phyloP scores from a whole-genome alignment of 108 stramenopile species.

The Epithemia pelagica region DNA sequence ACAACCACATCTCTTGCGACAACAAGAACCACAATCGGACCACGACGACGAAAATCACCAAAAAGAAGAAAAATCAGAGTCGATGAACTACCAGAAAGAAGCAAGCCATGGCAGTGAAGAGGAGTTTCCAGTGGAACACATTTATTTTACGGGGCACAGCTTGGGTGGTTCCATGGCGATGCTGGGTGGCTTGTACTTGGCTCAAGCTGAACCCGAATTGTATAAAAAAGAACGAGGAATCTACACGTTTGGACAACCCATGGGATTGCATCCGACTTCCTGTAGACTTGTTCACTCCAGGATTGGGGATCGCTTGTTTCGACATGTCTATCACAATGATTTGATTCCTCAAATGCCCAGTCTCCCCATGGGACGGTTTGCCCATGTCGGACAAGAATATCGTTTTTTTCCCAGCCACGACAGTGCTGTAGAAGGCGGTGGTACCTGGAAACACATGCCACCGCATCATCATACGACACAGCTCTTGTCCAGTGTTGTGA shows the following conservation, averaged over 20 bases:
- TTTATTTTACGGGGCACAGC: slow-evolving; percentile 13
- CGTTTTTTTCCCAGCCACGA: background rate
- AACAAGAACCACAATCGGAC: background rate
- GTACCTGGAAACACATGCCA: background rate
- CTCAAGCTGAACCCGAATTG: background rate
- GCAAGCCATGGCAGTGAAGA: background rate
- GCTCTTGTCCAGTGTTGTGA: background rate
- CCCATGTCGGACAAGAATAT: background rate
- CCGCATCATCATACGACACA: background rate
- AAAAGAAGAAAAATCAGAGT: background rate
- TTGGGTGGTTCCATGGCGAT: slow-evolving; percentile 16
- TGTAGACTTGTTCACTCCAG: background rate
- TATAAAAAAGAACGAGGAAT: background rate
- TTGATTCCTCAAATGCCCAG: background rate
- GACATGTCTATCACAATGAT: slow-evolving; percentile 4
- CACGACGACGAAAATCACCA: background rate
- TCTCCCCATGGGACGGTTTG: background rate
- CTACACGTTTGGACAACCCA: slow-evolving; percentile 4
- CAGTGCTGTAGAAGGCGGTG: background rate
- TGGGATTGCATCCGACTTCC: background rate
- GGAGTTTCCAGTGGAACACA: background rate
- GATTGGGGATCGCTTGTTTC: background rate
- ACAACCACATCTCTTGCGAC: background rate
- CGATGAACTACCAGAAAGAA: background rate
- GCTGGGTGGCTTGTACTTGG: slow-evolving; percentile 8